Percentiles rank a stretch among this genome's conserved stretches.
These are phyloP conservation scores for Meira nashicola DNA, from an alignment of 1,284 basidiomycete species.

Conservation along the genomic window DNA sequence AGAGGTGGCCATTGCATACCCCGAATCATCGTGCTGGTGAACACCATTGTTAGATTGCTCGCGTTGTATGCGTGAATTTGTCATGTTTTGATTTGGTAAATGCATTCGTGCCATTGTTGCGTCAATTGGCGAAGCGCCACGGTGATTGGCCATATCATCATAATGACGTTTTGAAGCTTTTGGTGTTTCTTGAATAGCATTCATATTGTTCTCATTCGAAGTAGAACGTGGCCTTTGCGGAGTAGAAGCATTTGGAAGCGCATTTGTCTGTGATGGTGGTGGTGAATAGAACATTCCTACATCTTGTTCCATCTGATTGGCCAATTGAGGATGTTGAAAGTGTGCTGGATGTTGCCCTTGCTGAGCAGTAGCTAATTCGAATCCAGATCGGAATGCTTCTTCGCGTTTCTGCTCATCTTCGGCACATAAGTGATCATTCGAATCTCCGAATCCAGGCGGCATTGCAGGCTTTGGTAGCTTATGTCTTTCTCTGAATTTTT, in stretches of 20 bases:
- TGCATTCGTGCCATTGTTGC: slow-evolving; percentile 1
- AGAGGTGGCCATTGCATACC: not conserved
- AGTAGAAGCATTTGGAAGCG: not conserved
- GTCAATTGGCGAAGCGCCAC: not conserved
- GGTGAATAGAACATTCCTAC: slow-evolving; percentile 2
- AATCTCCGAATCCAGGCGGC: not conserved
- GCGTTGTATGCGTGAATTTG: not conserved
- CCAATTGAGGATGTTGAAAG: too few species aligned
- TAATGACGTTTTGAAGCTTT: slow-evolving; percentile 12
- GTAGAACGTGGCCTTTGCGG: not conserved
- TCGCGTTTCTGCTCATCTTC: too few species aligned
- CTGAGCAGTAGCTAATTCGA: not conserved
- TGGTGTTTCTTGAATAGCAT: slow-evolving; percentile 5
- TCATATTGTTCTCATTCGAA: not conserved
- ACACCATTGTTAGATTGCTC: too few species aligned
- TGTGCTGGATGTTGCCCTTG: too few species aligned
- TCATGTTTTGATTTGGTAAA: not conserved
- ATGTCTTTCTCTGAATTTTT: slow-evolving; percentile 62
- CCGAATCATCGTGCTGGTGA: too few species aligned
- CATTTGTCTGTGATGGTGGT: not conserved
- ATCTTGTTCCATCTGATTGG: not conserved
- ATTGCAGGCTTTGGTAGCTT: not conserved
- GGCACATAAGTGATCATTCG: not conserved
- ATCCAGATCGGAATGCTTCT: not conserved
- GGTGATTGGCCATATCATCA: slow-evolving; percentile 2